A percentile compares a stretch with the other conserved stretches of the same genome.
These are phyloP conservation scores for Penicillium odoratum DNA, from an alignment of 495 filamentous ascomycete genomes.

Conservation along the genomic window DNA sequence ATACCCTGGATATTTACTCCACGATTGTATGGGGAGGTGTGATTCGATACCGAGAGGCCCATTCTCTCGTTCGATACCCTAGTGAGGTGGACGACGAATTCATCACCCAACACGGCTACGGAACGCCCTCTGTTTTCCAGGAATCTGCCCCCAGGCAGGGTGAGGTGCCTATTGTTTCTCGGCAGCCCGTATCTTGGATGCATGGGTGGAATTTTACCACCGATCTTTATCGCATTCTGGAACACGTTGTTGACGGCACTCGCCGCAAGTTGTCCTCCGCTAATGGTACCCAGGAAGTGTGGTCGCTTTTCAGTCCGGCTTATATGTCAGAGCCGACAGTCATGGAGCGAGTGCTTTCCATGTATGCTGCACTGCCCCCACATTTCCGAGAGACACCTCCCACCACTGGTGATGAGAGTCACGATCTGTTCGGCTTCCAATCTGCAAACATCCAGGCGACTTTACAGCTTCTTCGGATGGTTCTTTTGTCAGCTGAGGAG, in stretches of 20 bases:
- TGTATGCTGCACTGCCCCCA: slow-evolving; percentile 40
- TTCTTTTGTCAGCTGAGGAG: slow-evolving; percentile 44
- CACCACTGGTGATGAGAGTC: slow-evolving; percentile 30
- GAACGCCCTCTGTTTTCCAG: slow-evolving; percentile 20
- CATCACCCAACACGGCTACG: slow-evolving; percentile 31
- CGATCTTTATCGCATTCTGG: slow-evolving; percentile 51
- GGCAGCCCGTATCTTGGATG: slow-evolving; percentile 41
- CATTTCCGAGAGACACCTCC: slow-evolving; percentile 38
- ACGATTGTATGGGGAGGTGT: slow-evolving; percentile 49
- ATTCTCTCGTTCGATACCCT: slow-evolving; percentile 46
- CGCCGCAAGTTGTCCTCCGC: slow-evolving; percentile 28
- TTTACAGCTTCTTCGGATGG: slow-evolving; percentile 51
- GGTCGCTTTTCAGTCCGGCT: slow-evolving; percentile 27
- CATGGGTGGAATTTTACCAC: slow-evolving; percentile 54
- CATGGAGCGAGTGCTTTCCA: slow-evolving; percentile 38
- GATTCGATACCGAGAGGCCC: slow-evolving; percentile 44
- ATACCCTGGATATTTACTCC: slow-evolving; percentile 51
- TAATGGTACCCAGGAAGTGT: slow-evolving; percentile 30
- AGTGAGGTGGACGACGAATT: slow-evolving; percentile 46
- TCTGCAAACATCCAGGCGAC: slow-evolving; percentile 55
- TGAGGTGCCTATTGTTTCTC: slow-evolving; percentile 13
- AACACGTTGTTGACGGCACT: slow-evolving; percentile 43
- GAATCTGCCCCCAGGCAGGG: slow-evolving; percentile 8
- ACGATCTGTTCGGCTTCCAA: slow-evolving; percentile 50
- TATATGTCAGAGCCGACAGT: slow-evolving; percentile 33